Evolutionary conservation across 2,329 filamentous ascomycete genomes (phyloP).

Genomic region (Hymenoscyphus fraxineus): DNA sequence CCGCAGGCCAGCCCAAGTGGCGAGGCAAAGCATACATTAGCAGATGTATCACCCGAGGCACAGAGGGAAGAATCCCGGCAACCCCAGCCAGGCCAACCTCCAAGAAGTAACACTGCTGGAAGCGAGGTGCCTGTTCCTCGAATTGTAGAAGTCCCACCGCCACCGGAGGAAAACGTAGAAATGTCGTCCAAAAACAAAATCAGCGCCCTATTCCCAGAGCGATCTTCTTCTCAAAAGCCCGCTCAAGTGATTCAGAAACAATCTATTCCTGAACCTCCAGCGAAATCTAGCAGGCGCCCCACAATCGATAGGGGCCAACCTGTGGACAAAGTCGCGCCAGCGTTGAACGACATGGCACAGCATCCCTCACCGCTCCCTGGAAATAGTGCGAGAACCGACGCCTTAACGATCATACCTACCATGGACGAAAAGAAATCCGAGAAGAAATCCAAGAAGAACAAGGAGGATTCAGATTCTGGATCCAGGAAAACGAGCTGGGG

Average conservation of each 20-base stretch:
- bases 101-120: constrained; percentile 29
- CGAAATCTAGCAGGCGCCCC: constrained; percentile 44
- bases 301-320: constrained; percentile 34
- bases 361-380: constrained; percentile 67
- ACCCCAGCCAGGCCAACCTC: constrained; percentile 31
- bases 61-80: constrained; percentile 6
- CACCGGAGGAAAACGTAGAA: constrained; percentile 16
- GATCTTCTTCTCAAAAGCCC: constrained; percentile 51
- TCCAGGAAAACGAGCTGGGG: constrained; percentile 79
- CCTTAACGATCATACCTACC: constrained; percentile 76
- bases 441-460: constrained; percentile 73
- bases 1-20: constrained; percentile 17
- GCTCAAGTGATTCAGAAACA: constrained; percentile 20
- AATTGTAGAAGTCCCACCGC: constrained; percentile 62
- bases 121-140: constrained; percentile 46
- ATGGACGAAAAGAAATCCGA: constrained; percentile 72
- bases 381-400: constrained; percentile 64
- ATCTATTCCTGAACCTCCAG: constrained; percentile 44
- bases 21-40: constrained; percentile 12
- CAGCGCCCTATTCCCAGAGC: constrained; percentile 45
- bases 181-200: constrained; percentile 12
- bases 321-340: constrained; percentile 18
- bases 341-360: constrained; percentile 57
- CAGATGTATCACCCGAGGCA: constrained; percentile 15
- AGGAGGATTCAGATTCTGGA: constrained; percentile 53